Evolutionary conservation across 139 green algal species (phyloP).

Genomic region (Coccomyxa sp.): DNA sequence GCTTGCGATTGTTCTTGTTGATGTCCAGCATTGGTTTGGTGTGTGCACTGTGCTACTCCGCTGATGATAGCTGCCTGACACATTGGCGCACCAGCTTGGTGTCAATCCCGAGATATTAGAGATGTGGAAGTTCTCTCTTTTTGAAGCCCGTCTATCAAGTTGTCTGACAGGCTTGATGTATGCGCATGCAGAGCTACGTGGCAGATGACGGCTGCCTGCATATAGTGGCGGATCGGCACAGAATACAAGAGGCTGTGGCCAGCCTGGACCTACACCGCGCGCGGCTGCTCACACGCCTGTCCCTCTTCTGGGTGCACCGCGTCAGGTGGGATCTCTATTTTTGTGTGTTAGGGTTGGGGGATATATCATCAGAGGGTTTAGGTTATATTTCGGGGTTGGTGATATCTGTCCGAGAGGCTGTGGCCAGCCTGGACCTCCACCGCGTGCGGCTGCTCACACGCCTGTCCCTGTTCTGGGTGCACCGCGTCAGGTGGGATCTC

Average conservation of each 20-base stretch:
- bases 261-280: constrained; percentile 68
- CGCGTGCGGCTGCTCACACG: constrained; percentile 62
- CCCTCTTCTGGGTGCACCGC: constrained; percentile 64
- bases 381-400: too few relatives aligned
- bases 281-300: constrained; percentile 60
- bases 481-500: constrained; percentile 39
- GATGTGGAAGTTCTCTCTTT: too few relatives aligned
- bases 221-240: constrained; percentile 56
- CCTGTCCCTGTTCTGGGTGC: constrained; percentile 66
- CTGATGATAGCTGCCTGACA: too few relatives aligned
- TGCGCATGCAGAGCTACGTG: constrained; percentile 46
- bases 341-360: too few relatives aligned
- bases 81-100: too few relatives aligned
- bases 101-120: too few relatives aligned
- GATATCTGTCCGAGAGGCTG: constrained; percentile 16
- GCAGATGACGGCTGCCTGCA: constrained; percentile 71
- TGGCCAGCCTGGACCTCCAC: constrained; percentile 65
- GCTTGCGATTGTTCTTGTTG: too few relatives aligned
- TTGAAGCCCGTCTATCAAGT: too few relatives aligned
- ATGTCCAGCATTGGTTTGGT: too few relatives aligned
- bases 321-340: constrained; percentile 28
- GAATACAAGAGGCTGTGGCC: constrained; percentile 38
- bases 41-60: too few relatives aligned
- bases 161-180: too few relatives aligned
- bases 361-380: too few relatives aligned